phyloP scores from a whole-genome alignment of 164 flowering plant genomes.

The Berberis thunbergii region DNA sequence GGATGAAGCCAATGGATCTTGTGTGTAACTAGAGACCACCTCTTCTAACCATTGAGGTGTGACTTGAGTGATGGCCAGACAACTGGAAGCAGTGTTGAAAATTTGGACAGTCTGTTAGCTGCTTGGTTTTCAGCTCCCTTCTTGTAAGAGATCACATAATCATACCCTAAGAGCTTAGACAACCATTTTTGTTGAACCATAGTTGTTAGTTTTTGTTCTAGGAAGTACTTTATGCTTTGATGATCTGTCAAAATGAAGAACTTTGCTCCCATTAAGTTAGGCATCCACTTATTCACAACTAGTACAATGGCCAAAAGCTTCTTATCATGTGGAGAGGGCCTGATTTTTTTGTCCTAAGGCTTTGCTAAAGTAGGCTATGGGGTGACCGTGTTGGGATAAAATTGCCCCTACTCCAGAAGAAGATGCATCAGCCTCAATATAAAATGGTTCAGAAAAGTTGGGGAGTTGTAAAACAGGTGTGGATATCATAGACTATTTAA shows the following conservation, averaged over 20 bases:
- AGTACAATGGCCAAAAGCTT: background rate
- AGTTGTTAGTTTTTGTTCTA: background rate
- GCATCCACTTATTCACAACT: background rate
- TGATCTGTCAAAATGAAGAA: constrained; percentile 2
- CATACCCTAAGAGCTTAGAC: background rate
- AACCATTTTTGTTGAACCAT: background rate
- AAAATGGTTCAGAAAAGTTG: background rate
- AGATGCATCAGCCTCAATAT: background rate
- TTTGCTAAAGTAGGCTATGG: constrained; percentile 1
- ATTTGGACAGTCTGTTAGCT: background rate
- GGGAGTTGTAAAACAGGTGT: background rate
- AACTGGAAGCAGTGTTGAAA: too few relatives aligned
- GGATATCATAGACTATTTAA: background rate
- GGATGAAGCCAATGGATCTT: background rate
- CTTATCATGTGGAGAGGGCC: background rate
- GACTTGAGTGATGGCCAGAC: background rate
- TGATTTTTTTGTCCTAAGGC: background rate
- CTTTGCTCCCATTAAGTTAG: background rate
- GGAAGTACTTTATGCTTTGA: background rate
- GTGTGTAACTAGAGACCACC: background rate
- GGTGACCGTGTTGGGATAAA: background rate
- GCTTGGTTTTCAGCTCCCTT: background rate
- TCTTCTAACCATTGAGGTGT: background rate
- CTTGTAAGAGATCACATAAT: background rate
- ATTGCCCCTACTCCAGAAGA: background rate